These are phyloP conservation scores for Rubia yunnanensis DNA, from an alignment of 257 asterid species.

Conservation along the genomic window DNA sequence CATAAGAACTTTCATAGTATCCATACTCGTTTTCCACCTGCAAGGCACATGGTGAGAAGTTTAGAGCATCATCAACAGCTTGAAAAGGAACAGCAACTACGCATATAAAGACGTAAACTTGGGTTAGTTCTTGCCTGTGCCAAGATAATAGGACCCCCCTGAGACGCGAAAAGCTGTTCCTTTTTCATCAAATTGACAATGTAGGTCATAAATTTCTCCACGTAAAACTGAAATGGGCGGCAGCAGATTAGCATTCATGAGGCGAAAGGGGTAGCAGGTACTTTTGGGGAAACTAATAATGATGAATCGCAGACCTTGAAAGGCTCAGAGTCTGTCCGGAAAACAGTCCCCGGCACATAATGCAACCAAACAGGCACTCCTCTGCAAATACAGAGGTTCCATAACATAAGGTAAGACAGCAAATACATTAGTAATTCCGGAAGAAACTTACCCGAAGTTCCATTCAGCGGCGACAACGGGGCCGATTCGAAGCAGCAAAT, in stretches of 20 bases:
- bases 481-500: slow-evolving; percentile 81
- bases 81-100: background rate
- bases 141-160: slow-evolving; percentile 85
- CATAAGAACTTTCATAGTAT: slow-evolving; percentile 65
- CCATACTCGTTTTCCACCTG: slow-evolving; percentile 97
- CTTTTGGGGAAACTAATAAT: background rate
- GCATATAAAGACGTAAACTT: background rate
- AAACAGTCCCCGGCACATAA: slow-evolving; percentile 78
- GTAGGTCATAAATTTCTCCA: slow-evolving; percentile 67
- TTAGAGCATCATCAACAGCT: background rate
- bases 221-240: slow-evolving; percentile 49
- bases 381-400: slow-evolving; percentile 25
- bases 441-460: slow-evolving; percentile 91
- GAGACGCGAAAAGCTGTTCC: slow-evolving; percentile 74
- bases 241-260: slow-evolving; percentile 8
- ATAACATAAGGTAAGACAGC: no score
- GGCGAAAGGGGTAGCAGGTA: background rate
- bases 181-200: slow-evolving; percentile 75
- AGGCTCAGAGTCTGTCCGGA: slow-evolving; percentile 73
- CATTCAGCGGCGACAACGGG: slow-evolving; percentile 94
- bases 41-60: slow-evolving; percentile 7
- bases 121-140: slow-evolving; percentile 48
- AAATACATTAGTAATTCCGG: no score
- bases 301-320: slow-evolving; percentile 51
- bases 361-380: slow-evolving; percentile 97